Conservation (phyloP, 306 rosid genomes). For the Ceratonia siliqua region DNA sequence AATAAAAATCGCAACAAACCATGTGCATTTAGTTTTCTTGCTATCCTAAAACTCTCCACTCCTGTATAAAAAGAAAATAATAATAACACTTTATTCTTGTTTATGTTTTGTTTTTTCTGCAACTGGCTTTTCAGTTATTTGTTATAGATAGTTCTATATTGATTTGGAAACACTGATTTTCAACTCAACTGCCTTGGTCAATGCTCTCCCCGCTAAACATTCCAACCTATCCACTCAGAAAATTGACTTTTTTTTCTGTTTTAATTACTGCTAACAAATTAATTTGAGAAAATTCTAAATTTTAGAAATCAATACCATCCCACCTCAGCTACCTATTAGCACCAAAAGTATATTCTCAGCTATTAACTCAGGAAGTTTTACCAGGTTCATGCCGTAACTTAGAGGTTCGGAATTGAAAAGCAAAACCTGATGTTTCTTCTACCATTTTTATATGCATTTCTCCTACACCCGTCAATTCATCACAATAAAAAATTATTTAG, state of each 20-base stretch:
- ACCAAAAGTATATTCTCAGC: background rate
- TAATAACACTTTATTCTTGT: too few species aligned
- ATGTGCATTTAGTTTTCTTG: too few species aligned
- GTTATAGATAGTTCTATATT: background rate
- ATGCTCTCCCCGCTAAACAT: background rate
- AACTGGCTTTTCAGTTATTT: background rate
- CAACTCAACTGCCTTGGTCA: background rate
- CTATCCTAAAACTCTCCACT: too few species aligned
- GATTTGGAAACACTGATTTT: background rate
- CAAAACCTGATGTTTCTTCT: background rate
- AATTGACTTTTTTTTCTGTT: background rate
- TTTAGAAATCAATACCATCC: background rate
- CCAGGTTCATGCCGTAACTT: background rate
- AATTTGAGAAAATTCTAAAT: background rate
- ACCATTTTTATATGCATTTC: background rate
- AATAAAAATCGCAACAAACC: too few species aligned
- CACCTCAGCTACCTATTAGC: conserved; percentile 4
- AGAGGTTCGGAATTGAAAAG: background rate
- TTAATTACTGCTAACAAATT: background rate
- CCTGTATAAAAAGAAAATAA: too few species aligned
- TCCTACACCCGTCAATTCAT: background rate
- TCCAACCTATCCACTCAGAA: background rate
- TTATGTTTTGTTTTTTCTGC: too few species aligned
- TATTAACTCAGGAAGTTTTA: background rate
- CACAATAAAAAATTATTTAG: background rate